A percentile compares a stretch with the other conserved stretches of the same genome.
phyloP scores from a whole-genome alignment of 1,284 basidiomycete species.

The Sporisorium graminicola region DNA sequence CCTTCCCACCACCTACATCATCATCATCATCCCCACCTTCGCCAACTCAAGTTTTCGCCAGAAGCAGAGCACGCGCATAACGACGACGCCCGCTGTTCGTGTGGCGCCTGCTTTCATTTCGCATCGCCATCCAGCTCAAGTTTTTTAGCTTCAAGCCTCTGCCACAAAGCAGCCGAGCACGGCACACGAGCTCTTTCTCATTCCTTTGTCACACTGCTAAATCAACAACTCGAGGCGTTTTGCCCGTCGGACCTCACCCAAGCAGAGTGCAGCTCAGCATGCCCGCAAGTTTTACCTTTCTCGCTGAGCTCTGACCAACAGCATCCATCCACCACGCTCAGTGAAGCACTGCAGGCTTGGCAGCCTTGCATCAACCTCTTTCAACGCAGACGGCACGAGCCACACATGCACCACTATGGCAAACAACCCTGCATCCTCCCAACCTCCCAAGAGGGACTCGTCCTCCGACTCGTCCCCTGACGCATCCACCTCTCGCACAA shows the following conservation, averaged over 20 bases:
- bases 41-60: not conserved
- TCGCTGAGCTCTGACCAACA: not conserved
- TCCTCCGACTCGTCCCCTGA: slow-evolving; percentile 10
- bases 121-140: slow-evolving; percentile 2
- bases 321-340: not conserved
- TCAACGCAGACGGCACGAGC: not conserved
- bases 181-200: not conserved
- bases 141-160: slow-evolving; percentile 1
- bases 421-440: slow-evolving; percentile 10
- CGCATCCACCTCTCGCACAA: slow-evolving; percentile 1
- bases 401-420: slow-evolving; percentile 9
- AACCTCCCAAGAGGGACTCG: slow-evolving; percentile 1
- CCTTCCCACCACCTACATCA: not conserved
- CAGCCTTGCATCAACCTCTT: not conserved
- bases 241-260: not conserved
- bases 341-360: too few relatives aligned
- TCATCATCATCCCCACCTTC: not conserved
- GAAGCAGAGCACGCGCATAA: not conserved
- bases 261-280: not conserved
- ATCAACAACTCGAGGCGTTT: too few relatives aligned
- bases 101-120: slow-evolving; percentile 2
- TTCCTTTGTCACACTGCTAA: not conserved
- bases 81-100: not conserved
- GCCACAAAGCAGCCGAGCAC: too few relatives aligned
- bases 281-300: not conserved